Evolutionary conservation across 805 yeast species (phyloP), one percentile per base, ranked within the genome.

Genomic region (Millerozyma miso): DNA sequence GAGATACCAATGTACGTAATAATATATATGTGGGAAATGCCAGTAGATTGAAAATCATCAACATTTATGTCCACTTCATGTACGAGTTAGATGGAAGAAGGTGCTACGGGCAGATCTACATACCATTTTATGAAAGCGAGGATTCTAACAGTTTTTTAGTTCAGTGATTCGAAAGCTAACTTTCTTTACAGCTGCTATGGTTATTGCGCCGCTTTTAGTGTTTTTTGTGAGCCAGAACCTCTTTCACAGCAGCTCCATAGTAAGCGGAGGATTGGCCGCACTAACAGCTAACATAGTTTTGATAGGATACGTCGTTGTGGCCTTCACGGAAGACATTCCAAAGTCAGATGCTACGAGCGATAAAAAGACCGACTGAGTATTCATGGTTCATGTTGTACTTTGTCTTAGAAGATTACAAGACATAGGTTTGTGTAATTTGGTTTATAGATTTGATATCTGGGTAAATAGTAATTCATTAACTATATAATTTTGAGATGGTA

Each of bases 221-320:
- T 86, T 86, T 61, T 86, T 86, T 58, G 46, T 64, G 1, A 59
- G 73, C 13, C 83, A 79, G 50, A 73, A 71, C 51, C 44, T 69
- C 15, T 62, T 65, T 45, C 58, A 53, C 41, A 71, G 68, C 37
- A 85, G 77, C 53, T 76, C 89, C 1, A 61, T 85, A 12, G 65
- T 83, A 10, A 81, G 88, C 39, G 95, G 95, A 34, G 93, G 93
- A 2, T 56, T 81, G n/a, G 88, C 90, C 31, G 93, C 93, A 2
- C 69, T 79, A 14, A 77, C 78, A 43, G 93, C 93, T 19, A 86
- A 86, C 55, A 63, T 81, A 4, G 93, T 86, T 16, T 66, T 86
- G 50, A 76, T 85, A 40, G 86, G 85, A 0, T 86, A 83, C 55
- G 80, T 86, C 29, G 70, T 83, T 14, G 85, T 77, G 46, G 93